A percentile compares a stretch with the other conserved stretches of the same genome.
These are phyloP conservation scores for Rostrohypoxylon terebratum DNA, from an alignment of 495 filamentous ascomycete genomes.

Conservation along the genomic window DNA sequence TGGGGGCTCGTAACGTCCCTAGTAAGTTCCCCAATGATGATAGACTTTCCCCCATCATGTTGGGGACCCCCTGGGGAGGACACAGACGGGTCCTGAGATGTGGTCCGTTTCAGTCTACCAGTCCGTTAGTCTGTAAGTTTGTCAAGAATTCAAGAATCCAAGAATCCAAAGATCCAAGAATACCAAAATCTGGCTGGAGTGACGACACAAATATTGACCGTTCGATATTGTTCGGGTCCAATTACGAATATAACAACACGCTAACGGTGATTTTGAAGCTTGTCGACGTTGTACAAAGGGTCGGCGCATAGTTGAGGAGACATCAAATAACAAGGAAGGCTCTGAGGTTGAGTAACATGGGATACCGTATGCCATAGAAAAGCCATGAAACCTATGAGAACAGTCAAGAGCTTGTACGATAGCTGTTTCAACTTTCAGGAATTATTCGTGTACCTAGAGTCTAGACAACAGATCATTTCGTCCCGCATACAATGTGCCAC, in stretches of 20 bases:
- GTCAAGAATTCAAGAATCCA: not conserved
- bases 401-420: not conserved
- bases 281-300: constrained; percentile 11
- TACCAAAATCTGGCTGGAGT: constrained; percentile 14
- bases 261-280: not conserved
- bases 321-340: constrained; percentile 7
- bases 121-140: not conserved
- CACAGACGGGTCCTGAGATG: not conserved
- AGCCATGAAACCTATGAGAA: not conserved
- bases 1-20: constrained; percentile 14
- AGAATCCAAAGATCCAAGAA: not conserved
- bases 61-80: not conserved
- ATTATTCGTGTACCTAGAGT: constrained; percentile 16
- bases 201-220: constrained; percentile 16
- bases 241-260: constrained; percentile 10
- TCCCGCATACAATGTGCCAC: not conserved
- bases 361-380: not conserved
- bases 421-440: constrained; percentile 33
- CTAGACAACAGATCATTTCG: constrained; percentile 19
- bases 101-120: not conserved
- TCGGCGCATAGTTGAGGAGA: constrained; percentile 3
- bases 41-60: constrained; percentile 1
- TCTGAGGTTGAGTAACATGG: constrained; percentile 10
- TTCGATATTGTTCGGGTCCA: not conserved
- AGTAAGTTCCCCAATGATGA: not conserved